Evolutionary conservation across 768 basidiomycete species (phyloP), one percentile per base, ranked within the genome.

Genomic region (Saitozyma sp.): DNA sequence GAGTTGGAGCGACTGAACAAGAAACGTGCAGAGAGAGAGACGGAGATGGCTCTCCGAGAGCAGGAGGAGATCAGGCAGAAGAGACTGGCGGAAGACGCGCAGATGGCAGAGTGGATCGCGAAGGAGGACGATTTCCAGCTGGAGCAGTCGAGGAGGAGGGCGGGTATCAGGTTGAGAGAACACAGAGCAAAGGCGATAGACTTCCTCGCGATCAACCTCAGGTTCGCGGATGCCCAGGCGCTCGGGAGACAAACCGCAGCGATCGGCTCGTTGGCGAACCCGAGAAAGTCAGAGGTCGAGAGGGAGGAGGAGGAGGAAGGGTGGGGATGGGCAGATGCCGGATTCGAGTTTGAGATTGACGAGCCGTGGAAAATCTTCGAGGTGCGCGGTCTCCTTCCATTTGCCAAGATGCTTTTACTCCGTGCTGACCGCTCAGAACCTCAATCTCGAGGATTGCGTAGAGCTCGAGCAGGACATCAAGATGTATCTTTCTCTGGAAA

Each of bases 161-260:
- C 96, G 20, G 87, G 90, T 56, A 98, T 99, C 73, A 86, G 96
- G 56, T 88, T 98, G 73, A 88, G 90, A 76, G 96, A 98, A 81
- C 93, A 94, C 80, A 83, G 96, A 57, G 96, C 96, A 2, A 98
- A 98, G 76, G 96, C 96, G n/a, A 88, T 99, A 69, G 96, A 99
- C 78, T 98, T 95, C 80, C 81, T 99, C 65, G 92, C 94, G 51
- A 85, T 99, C 73, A 99, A 99, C 78, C 84, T 99, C 63, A 88
- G 91, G 65, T 98, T 97, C 80, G 90, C 92, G 39, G 87, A 89
- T 73, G 80, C 80, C 6, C 61, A 67, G 43, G 61, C 73, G 1
- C 9, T 66, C 8, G 64, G 66, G 13, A 56, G 48, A 48, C 64
- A 71, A 48, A 69, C 74, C 0, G 68, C 70, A 20, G 74, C 74